Evolutionary conservation across 345 rosid genomes (phyloP), one percentile per base, ranked within the genome.

Genomic region (Noccaea caerulescens): DNA sequence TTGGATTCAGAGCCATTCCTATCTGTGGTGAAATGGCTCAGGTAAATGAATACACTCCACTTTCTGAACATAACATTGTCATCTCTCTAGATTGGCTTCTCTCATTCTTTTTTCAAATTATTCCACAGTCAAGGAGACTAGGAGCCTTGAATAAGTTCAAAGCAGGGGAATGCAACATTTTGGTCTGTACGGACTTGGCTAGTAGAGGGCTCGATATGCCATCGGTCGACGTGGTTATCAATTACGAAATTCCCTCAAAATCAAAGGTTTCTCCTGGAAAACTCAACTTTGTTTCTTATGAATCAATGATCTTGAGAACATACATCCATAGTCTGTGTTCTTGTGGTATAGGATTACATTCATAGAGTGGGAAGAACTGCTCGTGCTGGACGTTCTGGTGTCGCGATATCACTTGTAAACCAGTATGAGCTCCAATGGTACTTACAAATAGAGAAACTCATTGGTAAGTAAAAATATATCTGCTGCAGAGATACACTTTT

Each of bases 151-250:
- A 84, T 72, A 88, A 84, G 84, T 93, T 93, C 68, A 88, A 90
- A 81, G 88, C 97, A 53, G 92, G 91, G 70, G 97, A 90, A 76
- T 93, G 96, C 76, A 87, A 87, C 69, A 83, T 90, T 66, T 93
- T 93, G 68, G 84, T 90, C 75, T 90, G 96, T 76, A 93, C 97
- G 30, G 97, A 93, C 69, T 96, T 93, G 71, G 97, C 96, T 30
- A 90, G 97, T 73, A 86, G 98, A 84, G 98, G 98, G 66, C 97
- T 90, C 8, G 96, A 93, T 84, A 90, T 93, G 76, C 93, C 97
- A 1, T 82, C 98, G 1, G 98, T 90, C 9, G 98, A 90, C 77
- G 78, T 86, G 83, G 98, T 93, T 74, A 87, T 90, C 68, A 93
- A 93, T 79, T 93, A 93, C 46, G 97, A 93, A 49, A 84, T 90